A percentile compares a stretch with the other conserved stretches of the same genome.
These are phyloP conservation scores for Penicillium sclerotigenum DNA, from an alignment of 2,329 filamentous ascomycete genomes.

Conservation along the genomic window DNA sequence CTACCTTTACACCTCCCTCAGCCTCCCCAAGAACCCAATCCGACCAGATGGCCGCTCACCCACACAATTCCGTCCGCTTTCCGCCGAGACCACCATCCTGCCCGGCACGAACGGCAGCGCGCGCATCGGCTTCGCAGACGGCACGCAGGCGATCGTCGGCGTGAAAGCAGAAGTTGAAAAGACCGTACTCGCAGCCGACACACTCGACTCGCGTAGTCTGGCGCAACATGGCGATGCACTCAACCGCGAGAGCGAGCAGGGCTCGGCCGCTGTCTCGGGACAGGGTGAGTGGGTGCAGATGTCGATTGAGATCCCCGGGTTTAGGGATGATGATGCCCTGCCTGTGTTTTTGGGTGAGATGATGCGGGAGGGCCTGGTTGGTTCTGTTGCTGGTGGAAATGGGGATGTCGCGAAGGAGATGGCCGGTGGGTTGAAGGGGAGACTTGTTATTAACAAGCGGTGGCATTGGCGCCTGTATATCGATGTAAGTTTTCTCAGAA, in stretches of 20 bases:
- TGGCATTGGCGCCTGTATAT: constrained; percentile 98
- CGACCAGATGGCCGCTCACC: constrained; percentile 80
- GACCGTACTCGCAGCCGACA: constrained; percentile 48
- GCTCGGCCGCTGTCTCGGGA: constrained; percentile 26
- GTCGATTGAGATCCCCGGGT: constrained; percentile 84
- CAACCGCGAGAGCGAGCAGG: constrained; percentile 26
- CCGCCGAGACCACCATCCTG: constrained; percentile 85
- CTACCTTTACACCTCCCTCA: constrained; percentile 86
- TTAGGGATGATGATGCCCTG: constrained; percentile 84
- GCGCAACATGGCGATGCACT: constrained; percentile 35
- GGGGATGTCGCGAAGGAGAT: constrained; percentile 57
- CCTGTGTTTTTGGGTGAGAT: constrained; percentile 85
- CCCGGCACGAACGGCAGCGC: constrained; percentile 89
- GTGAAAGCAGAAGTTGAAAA: constrained; percentile 92
- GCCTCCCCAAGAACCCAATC: constrained; percentile 70
- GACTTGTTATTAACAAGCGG: constrained; percentile 79
- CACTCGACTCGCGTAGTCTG: constrained; percentile 39
- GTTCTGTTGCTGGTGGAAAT: constrained; percentile 67
- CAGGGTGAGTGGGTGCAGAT: constrained; percentile 81
- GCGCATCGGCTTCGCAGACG: constrained; percentile 89
- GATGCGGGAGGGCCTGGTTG: constrained; percentile 79
- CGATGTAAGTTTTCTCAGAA: constrained; percentile 69
- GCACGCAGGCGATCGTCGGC: constrained; percentile 91
- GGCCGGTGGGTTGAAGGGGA: constrained; percentile 65
- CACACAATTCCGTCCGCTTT: constrained; percentile 84